Evolutionary conservation across 768 basidiomycete genomes (phyloP).

Genomic region (Pseudohyphozyma bogoriensis): DNA sequence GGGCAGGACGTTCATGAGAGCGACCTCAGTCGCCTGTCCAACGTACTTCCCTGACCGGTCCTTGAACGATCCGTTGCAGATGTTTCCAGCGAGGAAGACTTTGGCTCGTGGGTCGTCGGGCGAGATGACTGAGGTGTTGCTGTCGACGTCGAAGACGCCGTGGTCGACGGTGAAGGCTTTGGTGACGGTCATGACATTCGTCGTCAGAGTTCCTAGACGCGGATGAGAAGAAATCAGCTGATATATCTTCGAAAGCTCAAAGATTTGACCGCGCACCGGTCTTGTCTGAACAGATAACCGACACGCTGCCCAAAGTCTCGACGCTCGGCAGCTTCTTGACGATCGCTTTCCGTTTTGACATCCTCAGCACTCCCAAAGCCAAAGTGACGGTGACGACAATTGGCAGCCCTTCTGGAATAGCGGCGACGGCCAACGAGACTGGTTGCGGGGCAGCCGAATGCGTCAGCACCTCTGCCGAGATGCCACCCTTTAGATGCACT

Average conservation of each 20-base stretch:
- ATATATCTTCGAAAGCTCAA: background rate
- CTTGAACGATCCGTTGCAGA: conserved; percentile 80
- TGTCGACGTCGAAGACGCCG: conserved; percentile 60
- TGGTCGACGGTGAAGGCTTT: conserved; percentile 73
- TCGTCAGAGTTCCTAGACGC: conserved; percentile 76
- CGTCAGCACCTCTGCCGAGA: background rate
- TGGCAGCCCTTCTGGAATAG: conserved; percentile 90
- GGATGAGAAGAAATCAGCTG: background rate
- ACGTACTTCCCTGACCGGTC: conserved; percentile 64
- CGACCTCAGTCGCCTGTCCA: conserved; percentile 89
- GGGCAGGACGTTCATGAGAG: conserved; percentile 67
- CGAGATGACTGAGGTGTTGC: conserved; percentile 39
- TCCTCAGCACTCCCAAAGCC: conserved; percentile 82
- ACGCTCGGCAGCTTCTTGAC: conserved; percentile 95
- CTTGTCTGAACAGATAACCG: conserved; percentile 97
- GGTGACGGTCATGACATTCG: conserved; percentile 90
- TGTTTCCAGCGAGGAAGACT: conserved; percentile 66
- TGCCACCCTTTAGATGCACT: conserved; percentile 4
- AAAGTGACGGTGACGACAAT: conserved; percentile 97
- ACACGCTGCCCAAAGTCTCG: conserved; percentile 83
- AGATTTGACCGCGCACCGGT: conserved; percentile 65
- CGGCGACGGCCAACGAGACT: conserved; percentile 97
- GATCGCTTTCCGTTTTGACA: conserved; percentile 90
- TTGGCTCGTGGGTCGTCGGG: conserved; percentile 47
- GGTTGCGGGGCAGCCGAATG: conserved; percentile 1